phyloP scores from a whole-genome alignment of 441 rosid genomes.

The Breynia disticha region DNA sequence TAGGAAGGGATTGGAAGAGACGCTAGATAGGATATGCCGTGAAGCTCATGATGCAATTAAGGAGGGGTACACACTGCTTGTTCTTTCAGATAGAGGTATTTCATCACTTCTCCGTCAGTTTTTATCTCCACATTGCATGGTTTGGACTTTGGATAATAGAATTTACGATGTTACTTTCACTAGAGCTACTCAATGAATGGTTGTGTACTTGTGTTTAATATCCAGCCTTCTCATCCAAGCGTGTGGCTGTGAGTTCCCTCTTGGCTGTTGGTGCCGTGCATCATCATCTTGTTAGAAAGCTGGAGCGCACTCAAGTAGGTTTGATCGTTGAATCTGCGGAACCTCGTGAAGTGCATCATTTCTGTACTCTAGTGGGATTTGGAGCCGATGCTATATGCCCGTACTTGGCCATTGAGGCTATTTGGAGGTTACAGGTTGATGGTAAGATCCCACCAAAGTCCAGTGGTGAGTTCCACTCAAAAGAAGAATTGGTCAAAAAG shows the following conservation, averaged over 20 bases:
- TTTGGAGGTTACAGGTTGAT: slow-evolving; percentile 93
- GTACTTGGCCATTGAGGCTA: slow-evolving; percentile 77
- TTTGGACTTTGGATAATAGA: neutral
- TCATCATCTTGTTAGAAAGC: slow-evolving; percentile 85
- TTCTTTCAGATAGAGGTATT: slow-evolving; percentile 97
- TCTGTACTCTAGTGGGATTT: slow-evolving; percentile 93
- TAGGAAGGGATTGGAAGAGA: slow-evolving; percentile 87
- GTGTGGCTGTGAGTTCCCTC: slow-evolving; percentile 94
- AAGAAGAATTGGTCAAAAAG: slow-evolving; percentile 82
- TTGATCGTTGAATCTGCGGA: slow-evolving; percentile 95
- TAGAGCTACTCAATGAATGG: neutral
- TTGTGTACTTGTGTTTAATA: neutral
- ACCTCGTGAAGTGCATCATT: slow-evolving; percentile 99
- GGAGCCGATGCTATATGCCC: slow-evolving; percentile 99
- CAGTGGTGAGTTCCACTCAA: slow-evolving; percentile 72
- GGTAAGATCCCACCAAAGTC: slow-evolving; percentile 94
- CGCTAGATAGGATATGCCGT: slow-evolving; percentile 80
- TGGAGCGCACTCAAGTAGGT: slow-evolving; percentile 85
- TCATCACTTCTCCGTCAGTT: neutral
- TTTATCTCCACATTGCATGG: neutral
- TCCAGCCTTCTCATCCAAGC: slow-evolving; percentile 74
- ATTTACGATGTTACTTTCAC: neutral
- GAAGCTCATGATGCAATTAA: slow-evolving; percentile 87
- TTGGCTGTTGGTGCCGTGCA: slow-evolving; percentile 99
- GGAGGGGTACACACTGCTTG: slow-evolving; percentile 83